Evolutionary conservation across 345 rosid species (phyloP).

Genomic region (Theobroma cacao): DNA sequence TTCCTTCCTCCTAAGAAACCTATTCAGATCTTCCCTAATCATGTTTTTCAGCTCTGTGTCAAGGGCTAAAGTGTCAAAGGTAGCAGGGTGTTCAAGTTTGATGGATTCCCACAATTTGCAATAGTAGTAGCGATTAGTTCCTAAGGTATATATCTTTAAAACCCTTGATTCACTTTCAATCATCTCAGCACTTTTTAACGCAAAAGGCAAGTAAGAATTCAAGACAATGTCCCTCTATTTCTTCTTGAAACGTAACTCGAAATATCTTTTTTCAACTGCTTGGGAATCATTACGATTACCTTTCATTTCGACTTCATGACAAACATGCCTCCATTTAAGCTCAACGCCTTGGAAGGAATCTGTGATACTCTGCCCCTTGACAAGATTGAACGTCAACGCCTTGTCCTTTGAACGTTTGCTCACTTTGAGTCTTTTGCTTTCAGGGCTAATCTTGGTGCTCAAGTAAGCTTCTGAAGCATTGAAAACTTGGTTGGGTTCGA

Average conservation of each 20-base stretch:
- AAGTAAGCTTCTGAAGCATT: constrained; percentile 50
- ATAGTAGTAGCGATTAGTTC: neutral
- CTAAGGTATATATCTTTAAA: constrained; percentile 39
- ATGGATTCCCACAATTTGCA: constrained; percentile 39
- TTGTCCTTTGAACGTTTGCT: constrained; percentile 26
- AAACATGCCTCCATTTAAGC: neutral
- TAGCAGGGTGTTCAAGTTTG: constrained; percentile 49
- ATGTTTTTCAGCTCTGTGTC: constrained; percentile 35
- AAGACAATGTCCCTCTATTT: constrained; percentile 30
- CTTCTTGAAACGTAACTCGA: constrained; percentile 42
- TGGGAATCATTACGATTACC: neutral
- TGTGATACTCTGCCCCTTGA: neutral
- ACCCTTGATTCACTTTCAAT: constrained; percentile 36
- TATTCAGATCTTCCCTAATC: constrained; percentile 43
- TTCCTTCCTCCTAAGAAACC: constrained; percentile 48
- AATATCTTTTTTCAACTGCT: constrained; percentile 17
- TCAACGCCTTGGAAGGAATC: neutral
- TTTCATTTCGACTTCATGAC: neutral
- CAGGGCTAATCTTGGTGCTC: constrained; percentile 41
- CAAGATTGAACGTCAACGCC: neutral
- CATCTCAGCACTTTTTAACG: constrained; percentile 24
- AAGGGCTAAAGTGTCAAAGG: constrained; percentile 49
- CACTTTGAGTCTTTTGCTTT: constrained; percentile 34
- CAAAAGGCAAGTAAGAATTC: constrained; percentile 28
- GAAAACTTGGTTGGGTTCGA: constrained; percentile 33